These are phyloP conservation scores for Saitozyma sp. DNA, from an alignment of 768 basidiomycete species.

Conservation along the genomic window DNA sequence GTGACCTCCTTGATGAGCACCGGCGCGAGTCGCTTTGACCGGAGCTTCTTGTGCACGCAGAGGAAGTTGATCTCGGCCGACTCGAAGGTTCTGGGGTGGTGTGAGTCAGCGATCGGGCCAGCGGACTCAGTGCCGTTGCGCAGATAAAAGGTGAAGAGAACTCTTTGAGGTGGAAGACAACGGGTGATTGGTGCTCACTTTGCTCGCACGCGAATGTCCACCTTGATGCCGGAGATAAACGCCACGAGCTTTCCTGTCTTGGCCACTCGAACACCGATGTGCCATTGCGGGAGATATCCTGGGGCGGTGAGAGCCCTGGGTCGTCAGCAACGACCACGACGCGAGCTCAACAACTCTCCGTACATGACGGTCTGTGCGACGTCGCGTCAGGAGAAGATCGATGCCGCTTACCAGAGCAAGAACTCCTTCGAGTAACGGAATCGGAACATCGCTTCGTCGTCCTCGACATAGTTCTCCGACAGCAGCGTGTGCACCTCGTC, in stretches of 20 bases:
- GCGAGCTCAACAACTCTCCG: too few relatives aligned
- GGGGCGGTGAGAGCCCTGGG: slow-evolving; percentile 90
- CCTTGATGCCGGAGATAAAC: slow-evolving; percentile 90
- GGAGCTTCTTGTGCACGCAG: slow-evolving; percentile 94
- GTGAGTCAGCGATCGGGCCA: neutral
- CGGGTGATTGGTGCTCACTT: slow-evolving; percentile 66
- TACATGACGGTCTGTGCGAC: neutral
- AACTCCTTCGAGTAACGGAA: slow-evolving; percentile 96
- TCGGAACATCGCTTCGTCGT: slow-evolving; percentile 91
- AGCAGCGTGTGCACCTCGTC: slow-evolving; percentile 90
- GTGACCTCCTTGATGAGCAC: slow-evolving; percentile 98
- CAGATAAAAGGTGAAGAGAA: neutral
- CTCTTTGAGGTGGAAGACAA: neutral
- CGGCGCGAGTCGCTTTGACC: slow-evolving; percentile 90
- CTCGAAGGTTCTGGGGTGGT: slow-evolving; percentile 60
- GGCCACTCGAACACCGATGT: slow-evolving; percentile 86
- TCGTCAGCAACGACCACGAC: too few relatives aligned
- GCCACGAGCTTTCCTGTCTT: slow-evolving; percentile 92
- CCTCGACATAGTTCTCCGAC: slow-evolving; percentile 93
- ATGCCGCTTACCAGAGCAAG: slow-evolving; percentile 68
- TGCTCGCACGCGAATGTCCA: slow-evolving; percentile 77
- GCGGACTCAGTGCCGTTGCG: neutral
- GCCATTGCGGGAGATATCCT: slow-evolving; percentile 91
- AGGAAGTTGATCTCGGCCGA: slow-evolving; percentile 95
- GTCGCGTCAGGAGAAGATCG: neutral